phyloP scores from a whole-genome alignment of 345 rosid genomes.

The Fremontodendron californicum region DNA sequence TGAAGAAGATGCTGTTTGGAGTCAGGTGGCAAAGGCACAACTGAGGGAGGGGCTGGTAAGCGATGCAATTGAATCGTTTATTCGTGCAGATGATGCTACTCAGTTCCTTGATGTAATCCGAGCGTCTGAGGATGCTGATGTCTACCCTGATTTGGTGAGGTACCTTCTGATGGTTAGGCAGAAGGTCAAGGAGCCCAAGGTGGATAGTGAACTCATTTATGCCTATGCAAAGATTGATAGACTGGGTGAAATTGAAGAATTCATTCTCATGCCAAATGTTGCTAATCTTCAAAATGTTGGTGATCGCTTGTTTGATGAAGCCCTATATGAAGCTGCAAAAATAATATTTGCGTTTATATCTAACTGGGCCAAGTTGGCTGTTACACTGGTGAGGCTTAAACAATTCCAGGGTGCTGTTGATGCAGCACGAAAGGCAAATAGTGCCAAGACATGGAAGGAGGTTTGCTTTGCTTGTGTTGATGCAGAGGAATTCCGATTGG shows the following conservation, averaged over 20 bases:
- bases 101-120: slow-evolving; percentile 74
- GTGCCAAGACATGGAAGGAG: slow-evolving; percentile 99
- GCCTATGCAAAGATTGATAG: slow-evolving; percentile 96
- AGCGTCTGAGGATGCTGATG: slow-evolving; percentile 68
- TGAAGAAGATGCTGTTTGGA: slow-evolving; percentile 97
- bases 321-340: slow-evolving; percentile 91
- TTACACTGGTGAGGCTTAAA: slow-evolving; percentile 85
- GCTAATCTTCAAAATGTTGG: slow-evolving; percentile 94
- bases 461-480: slow-evolving; percentile 99
- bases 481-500: slow-evolving; percentile 95
- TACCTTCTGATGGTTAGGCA: slow-evolving; percentile 98
- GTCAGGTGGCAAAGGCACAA: slow-evolving; percentile 94
- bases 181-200: slow-evolving; percentile 92
- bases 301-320: slow-evolving; percentile 86
- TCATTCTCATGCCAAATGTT: slow-evolving; percentile 97
- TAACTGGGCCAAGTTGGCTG: slow-evolving; percentile 98
- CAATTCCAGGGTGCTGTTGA: slow-evolving; percentile 99
- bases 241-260: slow-evolving; percentile 84
- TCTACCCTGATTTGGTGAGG: slow-evolving; percentile 87
- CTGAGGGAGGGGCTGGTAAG: slow-evolving; percentile 91
- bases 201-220: slow-evolving; percentile 89
- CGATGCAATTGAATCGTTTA: slow-evolving; percentile 93
- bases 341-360: slow-evolving; percentile 91
- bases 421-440: slow-evolving; percentile 97
- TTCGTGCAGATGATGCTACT: slow-evolving; percentile 89